Percentiles rank a stretch among this genome's conserved stretches.
Conservation (phyloP, 2,329 filamentous ascomycete genomes). For the Alternaria sp. region DNA sequence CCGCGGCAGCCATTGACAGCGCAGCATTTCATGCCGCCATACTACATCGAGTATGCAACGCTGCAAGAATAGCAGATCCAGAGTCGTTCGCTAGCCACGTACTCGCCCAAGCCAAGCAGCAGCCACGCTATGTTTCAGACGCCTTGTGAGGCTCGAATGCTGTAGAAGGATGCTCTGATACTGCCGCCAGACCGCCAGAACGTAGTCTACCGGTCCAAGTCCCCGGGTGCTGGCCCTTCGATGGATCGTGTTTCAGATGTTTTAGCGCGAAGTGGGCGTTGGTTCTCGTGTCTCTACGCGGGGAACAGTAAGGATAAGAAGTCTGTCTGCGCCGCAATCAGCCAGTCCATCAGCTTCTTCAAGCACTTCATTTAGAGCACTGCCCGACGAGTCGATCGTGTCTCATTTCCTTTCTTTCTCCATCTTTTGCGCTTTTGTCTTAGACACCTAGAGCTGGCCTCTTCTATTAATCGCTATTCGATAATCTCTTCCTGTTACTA, state of each 20-base stretch:
- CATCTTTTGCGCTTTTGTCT: constrained; percentile 45
- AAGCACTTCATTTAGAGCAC: constrained; percentile 34
- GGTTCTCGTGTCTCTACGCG: constrained; percentile 41
- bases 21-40: constrained; percentile 17
- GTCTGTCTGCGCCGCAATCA: constrained; percentile 45
- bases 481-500: constrained; percentile 43
- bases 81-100: constrained; percentile 33
- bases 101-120: constrained; percentile 39
- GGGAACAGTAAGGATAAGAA: constrained; percentile 44
- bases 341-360: constrained; percentile 30
- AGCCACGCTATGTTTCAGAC: constrained; percentile 46
- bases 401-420: constrained; percentile 39
- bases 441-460: constrained; percentile 55
- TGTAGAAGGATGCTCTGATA: constrained; percentile 34
- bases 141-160: constrained; percentile 36
- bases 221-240: constrained; percentile 29
- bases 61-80: constrained; percentile 33
- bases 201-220: constrained; percentile 27
- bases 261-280: constrained; percentile 45
- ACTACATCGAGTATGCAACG: constrained; percentile 22
- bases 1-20: constrained; percentile 35
- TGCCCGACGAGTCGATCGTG: constrained; percentile 49
- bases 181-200: constrained; percentile 34
- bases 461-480: constrained; percentile 45
- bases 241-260: constrained; percentile 50